Percentiles rank a stretch among this genome's conserved stretches.
Conservation (phyloP, 2,329 filamentous ascomycete species). For the Neonectria coccinea region DNA sequence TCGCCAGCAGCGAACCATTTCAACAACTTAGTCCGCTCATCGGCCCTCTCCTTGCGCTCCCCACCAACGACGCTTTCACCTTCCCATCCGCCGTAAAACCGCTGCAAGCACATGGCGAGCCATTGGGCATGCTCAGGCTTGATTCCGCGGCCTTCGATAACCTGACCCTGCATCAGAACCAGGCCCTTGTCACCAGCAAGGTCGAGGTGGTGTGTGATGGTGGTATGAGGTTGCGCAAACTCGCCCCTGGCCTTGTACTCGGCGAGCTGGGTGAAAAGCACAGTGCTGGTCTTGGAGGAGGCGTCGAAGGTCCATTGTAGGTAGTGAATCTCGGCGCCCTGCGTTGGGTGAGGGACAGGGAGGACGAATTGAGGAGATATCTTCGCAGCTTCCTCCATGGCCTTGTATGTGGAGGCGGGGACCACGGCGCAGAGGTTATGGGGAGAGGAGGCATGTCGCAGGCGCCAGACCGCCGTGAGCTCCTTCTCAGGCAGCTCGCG, state of each 20-base stretch:
- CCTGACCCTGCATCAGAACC: conserved; percentile 86
- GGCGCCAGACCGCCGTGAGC: conserved; percentile 89
- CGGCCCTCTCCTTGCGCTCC: conserved; percentile 65
- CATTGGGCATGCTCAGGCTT: conserved; percentile 86
- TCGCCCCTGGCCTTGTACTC: conserved; percentile 93
- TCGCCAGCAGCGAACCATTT: conserved; percentile 87
- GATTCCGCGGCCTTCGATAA: conserved; percentile 81
- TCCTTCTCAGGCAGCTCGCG: conserved; percentile 80
- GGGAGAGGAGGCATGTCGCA: conserved; percentile 80
- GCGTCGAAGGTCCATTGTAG: conserved; percentile 94
- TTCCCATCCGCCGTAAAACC: conserved; percentile 84
- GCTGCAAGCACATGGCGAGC: conserved; percentile 91
- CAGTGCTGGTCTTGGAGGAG: conserved; percentile 72
- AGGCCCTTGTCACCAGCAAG: conserved; percentile 78
- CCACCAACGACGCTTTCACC: conserved; percentile 53
- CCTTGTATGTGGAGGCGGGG: conserved; percentile 76
- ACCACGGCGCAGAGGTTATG: conserved; percentile 87
- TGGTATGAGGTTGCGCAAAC: conserved; percentile 92
- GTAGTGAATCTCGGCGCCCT: conserved; percentile 93
- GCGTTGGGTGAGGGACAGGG: conserved; percentile 76
- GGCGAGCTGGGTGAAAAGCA: conserved; percentile 93
- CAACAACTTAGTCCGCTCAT: conserved; percentile 76
- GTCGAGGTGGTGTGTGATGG: conserved; percentile 91
- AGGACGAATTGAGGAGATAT: conserved; percentile 90
- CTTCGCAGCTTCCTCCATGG: conserved; percentile 78